phyloP scores from a whole-genome alignment of 805 yeast genomes.

The Yarrowia sp. region DNA sequence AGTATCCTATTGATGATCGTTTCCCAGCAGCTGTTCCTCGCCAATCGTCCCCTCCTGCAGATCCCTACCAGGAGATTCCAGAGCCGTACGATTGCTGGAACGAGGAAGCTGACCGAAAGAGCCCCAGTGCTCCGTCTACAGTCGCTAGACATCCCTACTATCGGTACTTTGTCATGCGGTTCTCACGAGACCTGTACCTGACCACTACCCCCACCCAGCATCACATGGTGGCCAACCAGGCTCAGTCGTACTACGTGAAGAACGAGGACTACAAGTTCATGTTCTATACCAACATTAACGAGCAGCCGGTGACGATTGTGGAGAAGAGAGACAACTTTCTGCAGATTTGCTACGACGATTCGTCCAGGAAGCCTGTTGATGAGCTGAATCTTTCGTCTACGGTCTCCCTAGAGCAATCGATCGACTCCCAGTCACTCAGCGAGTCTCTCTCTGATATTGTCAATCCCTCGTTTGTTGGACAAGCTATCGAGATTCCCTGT shows the following conservation, averaged over 20 bases:
- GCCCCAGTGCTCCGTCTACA: not conserved
- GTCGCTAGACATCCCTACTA: conserved; percentile 21
- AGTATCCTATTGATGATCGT: conserved; percentile 30
- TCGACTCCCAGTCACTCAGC: conserved; percentile 26
- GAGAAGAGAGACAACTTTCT: conserved; percentile 31
- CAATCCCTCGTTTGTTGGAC: conserved; percentile 30
- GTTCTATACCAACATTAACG: conserved; percentile 37
- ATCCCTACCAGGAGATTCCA: conserved; percentile 29
- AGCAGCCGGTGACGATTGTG: conserved; percentile 30
- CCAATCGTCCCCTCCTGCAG: conserved; percentile 30
- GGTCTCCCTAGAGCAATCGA: conserved; percentile 25
- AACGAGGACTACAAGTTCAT: conserved; percentile 27
- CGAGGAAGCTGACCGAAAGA: conserved; percentile 18
- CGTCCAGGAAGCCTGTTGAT: not conserved
- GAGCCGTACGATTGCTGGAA: conserved; percentile 37
- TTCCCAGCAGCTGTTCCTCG: conserved; percentile 30
- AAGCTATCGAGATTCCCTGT: conserved; percentile 36
- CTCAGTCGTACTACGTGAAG: conserved; percentile 33
- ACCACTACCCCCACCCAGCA: conserved; percentile 37
- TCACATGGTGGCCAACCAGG: conserved; percentile 34
- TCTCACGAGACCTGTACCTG: conserved; percentile 28
- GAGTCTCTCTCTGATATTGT: conserved; percentile 35
- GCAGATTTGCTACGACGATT: conserved; percentile 30
- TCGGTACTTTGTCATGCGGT: conserved; percentile 36
- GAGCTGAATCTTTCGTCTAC: not conserved